Evolutionary conservation across 108 stramenopile species (phyloP).

Genomic region (Discostella pseudostelligera): DNA sequence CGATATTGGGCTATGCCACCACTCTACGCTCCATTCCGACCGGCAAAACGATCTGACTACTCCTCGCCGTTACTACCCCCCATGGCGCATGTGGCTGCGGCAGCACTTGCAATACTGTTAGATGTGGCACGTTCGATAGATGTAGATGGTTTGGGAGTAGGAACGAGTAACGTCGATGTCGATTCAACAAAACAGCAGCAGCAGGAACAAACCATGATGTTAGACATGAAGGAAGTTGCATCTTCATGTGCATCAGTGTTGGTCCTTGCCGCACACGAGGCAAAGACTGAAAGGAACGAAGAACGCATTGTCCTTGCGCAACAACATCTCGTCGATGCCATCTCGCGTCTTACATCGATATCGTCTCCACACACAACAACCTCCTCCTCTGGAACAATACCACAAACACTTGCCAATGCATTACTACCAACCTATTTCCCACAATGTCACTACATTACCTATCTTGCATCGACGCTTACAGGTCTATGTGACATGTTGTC

Average conservation of each 20-base stretch:
- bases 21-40: slow-evolving; percentile 26
- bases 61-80: slow-evolving; percentile 19
- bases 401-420: slow-evolving; percentile 53
- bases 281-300: background rate
- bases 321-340: slow-evolving; percentile 26
- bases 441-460: slow-evolving; percentile 52
- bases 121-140: slow-evolving; percentile 37
- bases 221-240: slow-evolving; percentile 32
- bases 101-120: slow-evolving; percentile 28
- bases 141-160: background rate
- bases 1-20: slow-evolving; percentile 38
- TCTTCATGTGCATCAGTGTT: slow-evolving; percentile 25
- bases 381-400: slow-evolving; percentile 42
- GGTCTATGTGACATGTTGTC: slow-evolving; percentile 47
- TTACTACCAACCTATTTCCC: slow-evolving; percentile 66
- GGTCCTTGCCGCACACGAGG: slow-evolving; percentile 25
- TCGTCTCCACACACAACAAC: slow-evolving; percentile 13
- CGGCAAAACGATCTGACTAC: slow-evolving; percentile 7
- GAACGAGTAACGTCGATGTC: slow-evolving; percentile 4
- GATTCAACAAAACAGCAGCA: background rate
- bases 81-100: slow-evolving; percentile 40
- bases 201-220: slow-evolving; percentile 2
- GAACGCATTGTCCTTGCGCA: slow-evolving; percentile 16
- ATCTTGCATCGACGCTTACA: slow-evolving; percentile 57
- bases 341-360: slow-evolving; percentile 28